Conservation (phyloP, 2,329 filamentous ascomycete genomes). For the Arthrobotrys musiformis region DNA sequence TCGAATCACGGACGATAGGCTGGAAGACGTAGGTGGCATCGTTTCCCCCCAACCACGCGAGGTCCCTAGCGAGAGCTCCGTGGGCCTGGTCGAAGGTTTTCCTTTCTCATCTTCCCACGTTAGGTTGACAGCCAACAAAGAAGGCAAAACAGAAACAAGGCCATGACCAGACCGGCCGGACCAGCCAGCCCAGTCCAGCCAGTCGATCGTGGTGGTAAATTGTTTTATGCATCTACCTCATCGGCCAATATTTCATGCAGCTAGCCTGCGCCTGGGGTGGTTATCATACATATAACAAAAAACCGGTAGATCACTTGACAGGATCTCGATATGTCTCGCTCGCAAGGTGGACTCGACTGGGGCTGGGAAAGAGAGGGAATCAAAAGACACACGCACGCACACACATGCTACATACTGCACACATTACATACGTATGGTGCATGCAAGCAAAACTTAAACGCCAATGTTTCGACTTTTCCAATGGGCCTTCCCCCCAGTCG, state of each 20-base stretch:
- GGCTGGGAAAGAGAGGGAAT: neutral
- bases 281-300: neutral
- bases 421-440: too few relatives aligned
- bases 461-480: constrained; percentile 30
- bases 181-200: neutral
- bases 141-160: neutral
- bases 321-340: constrained; percentile 10
- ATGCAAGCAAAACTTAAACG: constrained; percentile 14
- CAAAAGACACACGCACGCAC: neutral
- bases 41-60: constrained; percentile 12
- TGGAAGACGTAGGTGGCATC: constrained; percentile 9
- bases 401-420: too few relatives aligned
- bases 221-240: constrained; percentile 14
- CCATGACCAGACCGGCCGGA: too few relatives aligned
- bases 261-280: constrained; percentile 13
- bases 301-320: constrained; percentile 36
- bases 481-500: neutral
- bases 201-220: neutral
- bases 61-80: constrained; percentile 52
- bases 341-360: neutral
- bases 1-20: neutral
- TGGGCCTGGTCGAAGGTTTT: constrained; percentile 35
- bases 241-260: constrained; percentile 27
- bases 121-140: constrained; percentile 36
- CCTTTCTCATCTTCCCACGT: constrained; percentile 11